A percentile compares a stretch with the other conserved stretches of the same genome.
Conservation (phyloP, 768 basidiomycete genomes). For the Lactarius akahatsu region DNA sequence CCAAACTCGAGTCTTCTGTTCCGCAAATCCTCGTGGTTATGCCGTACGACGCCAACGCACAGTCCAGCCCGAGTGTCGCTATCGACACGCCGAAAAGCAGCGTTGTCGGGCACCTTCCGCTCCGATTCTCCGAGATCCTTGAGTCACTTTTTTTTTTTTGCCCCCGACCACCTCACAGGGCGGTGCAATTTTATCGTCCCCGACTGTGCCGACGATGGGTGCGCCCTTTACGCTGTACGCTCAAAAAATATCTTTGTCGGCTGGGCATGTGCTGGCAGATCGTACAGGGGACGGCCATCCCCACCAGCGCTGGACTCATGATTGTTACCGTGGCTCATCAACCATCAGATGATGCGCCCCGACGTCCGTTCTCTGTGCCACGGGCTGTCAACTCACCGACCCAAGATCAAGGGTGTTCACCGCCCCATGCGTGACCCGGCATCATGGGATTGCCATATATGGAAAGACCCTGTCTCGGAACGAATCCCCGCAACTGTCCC, state of each 20-base stretch:
- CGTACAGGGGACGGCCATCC: too few relatives aligned
- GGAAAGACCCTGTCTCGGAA: background rate
- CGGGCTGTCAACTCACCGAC: background rate
- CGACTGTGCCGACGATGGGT: slow-evolving; percentile 5
- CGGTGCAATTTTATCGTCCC: slow-evolving; percentile 5
- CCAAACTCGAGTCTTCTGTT: background rate
- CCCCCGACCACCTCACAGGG: background rate
- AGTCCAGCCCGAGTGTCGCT: background rate
- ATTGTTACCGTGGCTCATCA: background rate
- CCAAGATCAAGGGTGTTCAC: background rate
- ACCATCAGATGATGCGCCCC: background rate
- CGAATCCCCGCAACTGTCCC: background rate
- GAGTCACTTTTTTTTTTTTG: background rate
- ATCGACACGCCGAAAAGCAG: background rate
- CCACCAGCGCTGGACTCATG: background rate
- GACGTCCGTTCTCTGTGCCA: background rate
- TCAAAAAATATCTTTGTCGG: background rate
- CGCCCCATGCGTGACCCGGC: background rate
- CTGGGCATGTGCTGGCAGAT: background rate
- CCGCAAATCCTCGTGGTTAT: background rate
- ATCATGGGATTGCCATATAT: background rate
- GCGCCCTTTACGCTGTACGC: slow-evolving; percentile 25
- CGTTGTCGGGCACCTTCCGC: background rate
- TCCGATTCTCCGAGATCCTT: slow-evolving; percentile 12
- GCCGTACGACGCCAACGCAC: background rate